phyloP scores from a whole-genome alignment of 2,329 filamentous ascomycete species.

The Xylaria arbuscula region DNA sequence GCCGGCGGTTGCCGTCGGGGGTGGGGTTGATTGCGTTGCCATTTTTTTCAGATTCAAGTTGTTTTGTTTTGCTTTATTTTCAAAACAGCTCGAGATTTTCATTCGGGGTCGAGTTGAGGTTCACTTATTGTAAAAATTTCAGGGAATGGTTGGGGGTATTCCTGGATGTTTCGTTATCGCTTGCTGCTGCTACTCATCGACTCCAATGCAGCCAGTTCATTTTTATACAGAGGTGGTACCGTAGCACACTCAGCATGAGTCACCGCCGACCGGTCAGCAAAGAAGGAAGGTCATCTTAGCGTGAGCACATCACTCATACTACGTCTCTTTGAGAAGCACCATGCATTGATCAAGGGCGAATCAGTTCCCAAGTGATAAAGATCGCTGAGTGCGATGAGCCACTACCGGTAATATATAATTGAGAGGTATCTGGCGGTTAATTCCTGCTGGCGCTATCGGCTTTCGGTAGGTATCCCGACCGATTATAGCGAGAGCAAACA shows the following conservation, averaged over 20 bases:
- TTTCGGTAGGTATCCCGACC: too few relatives aligned
- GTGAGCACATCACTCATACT: background rate
- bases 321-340: background rate
- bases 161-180: background rate
- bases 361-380: background rate
- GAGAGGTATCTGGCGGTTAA: too few relatives aligned
- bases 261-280: conserved; percentile 4
- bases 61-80: background rate
- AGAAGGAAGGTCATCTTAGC: background rate
- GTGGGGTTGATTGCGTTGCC: background rate
- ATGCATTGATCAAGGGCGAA: background rate
- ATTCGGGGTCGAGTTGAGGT: background rate
- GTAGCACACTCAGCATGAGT: background rate
- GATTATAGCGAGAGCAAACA: background rate
- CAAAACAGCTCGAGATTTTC: background rate
- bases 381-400: background rate
- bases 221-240: background rate
- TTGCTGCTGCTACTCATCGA: background rate
- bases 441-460: too few relatives aligned
- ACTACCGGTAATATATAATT: too few relatives aligned
- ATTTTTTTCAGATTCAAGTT: background rate
- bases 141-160: background rate
- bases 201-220: background rate
- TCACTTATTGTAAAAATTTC: background rate
- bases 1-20: conserved; percentile 2